phyloP scores from a whole-genome alignment of 352 stramenopile genomes.

The Phytophthora europaea region DNA sequence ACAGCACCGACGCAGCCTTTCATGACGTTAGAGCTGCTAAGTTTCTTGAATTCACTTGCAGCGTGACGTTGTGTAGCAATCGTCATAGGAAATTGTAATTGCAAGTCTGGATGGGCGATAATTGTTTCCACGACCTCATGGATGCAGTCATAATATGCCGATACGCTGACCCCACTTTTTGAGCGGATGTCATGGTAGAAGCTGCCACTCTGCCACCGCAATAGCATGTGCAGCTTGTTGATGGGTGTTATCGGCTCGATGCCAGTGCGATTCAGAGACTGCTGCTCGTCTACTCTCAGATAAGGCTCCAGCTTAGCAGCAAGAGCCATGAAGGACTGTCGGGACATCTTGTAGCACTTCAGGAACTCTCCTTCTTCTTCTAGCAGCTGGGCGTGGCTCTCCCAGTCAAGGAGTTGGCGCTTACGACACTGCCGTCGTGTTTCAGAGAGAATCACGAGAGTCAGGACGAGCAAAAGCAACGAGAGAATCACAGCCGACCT shows the following conservation, averaged over 20 bases:
- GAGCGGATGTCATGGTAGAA: constrained; percentile 11
- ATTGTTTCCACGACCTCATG: constrained; percentile 15
- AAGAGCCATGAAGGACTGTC: neutral
- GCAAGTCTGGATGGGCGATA: constrained; percentile 7
- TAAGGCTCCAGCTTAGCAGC: neutral
- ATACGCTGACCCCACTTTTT: constrained; percentile 3
- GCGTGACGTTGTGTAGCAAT: neutral
- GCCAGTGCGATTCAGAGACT: constrained; percentile 5
- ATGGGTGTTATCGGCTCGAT: neutral
- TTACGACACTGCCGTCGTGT: neutral
- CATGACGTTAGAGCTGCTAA: neutral
- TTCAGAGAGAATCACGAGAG: neutral
- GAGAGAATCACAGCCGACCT: neutral
- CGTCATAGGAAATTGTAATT: constrained; percentile 7
- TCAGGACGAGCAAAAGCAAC: neutral
- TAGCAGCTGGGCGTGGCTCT: neutral
- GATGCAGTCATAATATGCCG: constrained; percentile 8
- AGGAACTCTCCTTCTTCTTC: neutral
- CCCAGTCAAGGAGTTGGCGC: neutral
- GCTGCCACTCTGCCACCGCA: constrained; percentile 2
- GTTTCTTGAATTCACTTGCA: neutral
- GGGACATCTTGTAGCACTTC: neutral
- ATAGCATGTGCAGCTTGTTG: constrained; percentile 9
- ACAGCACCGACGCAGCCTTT: constrained; percentile 1
- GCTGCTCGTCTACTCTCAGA: neutral